Base-by-base conservation (phyloP, 208 protist species). In the Borovskyia barvae region DNA sequence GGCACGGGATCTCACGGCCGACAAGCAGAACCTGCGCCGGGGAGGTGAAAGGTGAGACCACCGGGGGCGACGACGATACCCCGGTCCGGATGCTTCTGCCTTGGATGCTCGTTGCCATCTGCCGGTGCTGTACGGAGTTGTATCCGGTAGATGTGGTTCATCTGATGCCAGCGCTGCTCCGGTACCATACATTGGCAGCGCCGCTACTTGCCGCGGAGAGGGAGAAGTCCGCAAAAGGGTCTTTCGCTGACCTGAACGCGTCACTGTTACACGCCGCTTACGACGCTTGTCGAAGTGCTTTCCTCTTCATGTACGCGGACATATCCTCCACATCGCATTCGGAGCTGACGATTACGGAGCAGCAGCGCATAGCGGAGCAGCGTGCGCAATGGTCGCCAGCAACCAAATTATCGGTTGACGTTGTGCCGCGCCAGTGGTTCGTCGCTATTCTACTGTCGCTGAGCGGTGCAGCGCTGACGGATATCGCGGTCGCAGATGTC, bases 91-190 rank as follows among this genome's bases (percentile, higher is more conserved):
- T 53, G 5, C 67, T 91, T 51, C 56, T 84, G 40, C 75, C 75
- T n/a, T 85, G 77, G 80, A 53, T 75, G 37, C 68, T 93, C 51
- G 17, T 88, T 22, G 57, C 56, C 0, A 55, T 85, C n/a, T 56
- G 61, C 9, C 50, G 48, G 11, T 22, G 48, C 19, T 64, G 68
- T 14, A 32, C 64, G 11, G 72, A 88, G 39, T 53, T 93, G 22
- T 90, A 90, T 61, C 87, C 87, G 19, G 80, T 87, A 24, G 87
- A 93, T 47, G 69, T 89, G 0, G 66, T 90, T 20, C 72, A 78
- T 41, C 36, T 89, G 24, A 62, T 93, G 52, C 67, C 74, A 6
- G 26, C 58, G 11, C 64, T 93, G 26, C 36, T 80, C 5, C 30
- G 60, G 47, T 55, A 50, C 33, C 74, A 87, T 57, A 43, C 59